Conservation (phyloP, 2,329 filamentous ascomycete genomes). For the Pseudogymnoascus sp. region DNA sequence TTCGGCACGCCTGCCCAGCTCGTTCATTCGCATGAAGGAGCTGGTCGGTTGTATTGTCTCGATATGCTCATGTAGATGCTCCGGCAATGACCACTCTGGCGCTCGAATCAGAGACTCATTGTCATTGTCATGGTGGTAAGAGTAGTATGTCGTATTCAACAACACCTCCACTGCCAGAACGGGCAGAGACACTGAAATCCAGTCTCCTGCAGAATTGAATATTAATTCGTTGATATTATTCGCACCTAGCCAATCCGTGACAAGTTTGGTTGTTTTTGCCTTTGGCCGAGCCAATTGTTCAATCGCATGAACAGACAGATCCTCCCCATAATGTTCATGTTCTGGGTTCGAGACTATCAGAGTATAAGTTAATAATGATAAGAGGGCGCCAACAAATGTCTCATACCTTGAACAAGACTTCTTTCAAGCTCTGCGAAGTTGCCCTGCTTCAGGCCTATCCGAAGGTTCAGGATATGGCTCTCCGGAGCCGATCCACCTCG, state of each 20-base stretch:
- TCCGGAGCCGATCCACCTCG: conserved; percentile 39
- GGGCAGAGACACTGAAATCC: conserved; percentile 46
- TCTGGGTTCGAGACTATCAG: conserved; percentile 41
- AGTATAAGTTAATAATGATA: conserved; percentile 11
- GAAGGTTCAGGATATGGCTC: conserved; percentile 42
- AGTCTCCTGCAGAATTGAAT: conserved; percentile 48
- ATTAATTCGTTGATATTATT: conserved; percentile 39
- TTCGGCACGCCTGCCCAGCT: background rate
- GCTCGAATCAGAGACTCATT: conserved; percentile 45
- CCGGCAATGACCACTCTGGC: conserved; percentile 49
- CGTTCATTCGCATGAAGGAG: conserved; percentile 41
- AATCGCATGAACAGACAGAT: conserved; percentile 44
- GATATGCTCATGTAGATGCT: conserved; percentile 48
- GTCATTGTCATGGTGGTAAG: conserved; percentile 43
- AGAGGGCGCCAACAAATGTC: conserved; percentile 8
- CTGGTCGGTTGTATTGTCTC: conserved; percentile 54
- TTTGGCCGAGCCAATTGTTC: conserved; percentile 45
- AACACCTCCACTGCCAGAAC: conserved; percentile 44
- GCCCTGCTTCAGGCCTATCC: conserved; percentile 51
- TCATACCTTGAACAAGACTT: conserved; percentile 43
- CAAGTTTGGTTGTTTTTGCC: conserved; percentile 41
- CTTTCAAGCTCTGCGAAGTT: conserved; percentile 47
- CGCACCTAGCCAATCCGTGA: conserved; percentile 48
- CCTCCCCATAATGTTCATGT: conserved; percentile 46
- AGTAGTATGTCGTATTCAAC: conserved; percentile 43